Evolutionary conservation across 2,329 filamentous ascomycete species (phyloP), one percentile per base, ranked within the genome.

Genomic region (Pestalotiopsis sp.): DNA sequence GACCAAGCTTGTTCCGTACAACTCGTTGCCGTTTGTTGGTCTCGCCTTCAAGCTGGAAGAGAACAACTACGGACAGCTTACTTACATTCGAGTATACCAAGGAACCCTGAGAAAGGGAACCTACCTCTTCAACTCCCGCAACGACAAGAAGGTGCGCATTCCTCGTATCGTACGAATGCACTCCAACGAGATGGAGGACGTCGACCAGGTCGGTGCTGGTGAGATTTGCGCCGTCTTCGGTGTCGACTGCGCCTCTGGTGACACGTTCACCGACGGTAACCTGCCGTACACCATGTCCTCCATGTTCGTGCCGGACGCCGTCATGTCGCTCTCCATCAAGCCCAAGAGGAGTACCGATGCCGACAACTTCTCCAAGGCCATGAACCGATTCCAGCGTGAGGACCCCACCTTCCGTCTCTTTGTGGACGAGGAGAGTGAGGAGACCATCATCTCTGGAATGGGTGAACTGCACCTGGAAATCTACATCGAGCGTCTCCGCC

Each of bases 171-270:
- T 99, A 71, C 94, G 96, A 71, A 99, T 99, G 96, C 96, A 99
- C 85, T 97, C 95, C 60, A 97, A 98, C 79, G 96, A 99, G 78
- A 97, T 99, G 95, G 96, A 99, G 81, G 96, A 99, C 78, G 94
- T 98, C 38, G 86, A 84, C 68, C 95, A 98, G 80, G 92, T 99
- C 72, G 94, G 95, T 66, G 95, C 96, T 66, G 96, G 96, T 81
- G 96, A 99, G 82, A 99, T 99, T 72, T 99, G 96, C 79, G 96
- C 96, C 70, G 96, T 99, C 69, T 99, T 99, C 78, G 96, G 96
- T 77, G 93, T 99, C 67, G 96, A 99, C 76, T 99, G 96, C 80
- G 95, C 96, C 45, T 98, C 95, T 58, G 96, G 96, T 76, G 96
- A 99, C 81, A 98, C 95, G 58, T 99, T 99, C 83, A 98, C 96